Percentiles rank a stretch among this genome's conserved stretches.
Conservation (phyloP, 75 land plant species). For the Adiantum capillusveneris region DNA sequence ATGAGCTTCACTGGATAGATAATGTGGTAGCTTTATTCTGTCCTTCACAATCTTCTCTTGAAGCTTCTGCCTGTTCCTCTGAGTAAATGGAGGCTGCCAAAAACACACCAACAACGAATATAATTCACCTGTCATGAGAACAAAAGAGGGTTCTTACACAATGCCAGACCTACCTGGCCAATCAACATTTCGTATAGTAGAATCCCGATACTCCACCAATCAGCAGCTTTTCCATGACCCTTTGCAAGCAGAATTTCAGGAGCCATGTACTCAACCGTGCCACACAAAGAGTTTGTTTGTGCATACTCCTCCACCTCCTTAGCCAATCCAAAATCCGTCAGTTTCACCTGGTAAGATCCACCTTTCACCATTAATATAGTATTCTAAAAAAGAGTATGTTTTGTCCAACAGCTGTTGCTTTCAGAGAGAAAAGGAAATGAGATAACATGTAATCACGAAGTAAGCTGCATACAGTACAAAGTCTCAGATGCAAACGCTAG, state of each 20-base stretch:
- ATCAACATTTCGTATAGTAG: slow-evolving; percentile 94
- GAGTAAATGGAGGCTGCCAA: slow-evolving; percentile 84
- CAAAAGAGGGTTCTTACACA: too few relatives aligned
- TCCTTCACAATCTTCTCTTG: slow-evolving; percentile 90
- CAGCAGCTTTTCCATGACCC: slow-evolving; percentile 94
- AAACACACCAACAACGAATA: not conserved
- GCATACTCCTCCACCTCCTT: slow-evolving; percentile 77
- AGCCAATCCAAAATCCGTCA: slow-evolving; percentile 98
- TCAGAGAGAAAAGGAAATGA: too few relatives aligned
- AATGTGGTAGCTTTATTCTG: slow-evolving; percentile 82
- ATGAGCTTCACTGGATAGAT: slow-evolving; percentile 82
- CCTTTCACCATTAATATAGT: not conserved
- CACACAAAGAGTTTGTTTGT: slow-evolving; percentile 87
- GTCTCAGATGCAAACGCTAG: too few relatives aligned
- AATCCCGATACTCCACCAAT: slow-evolving; percentile 99
- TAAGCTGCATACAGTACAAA: too few relatives aligned
- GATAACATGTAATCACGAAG: too few relatives aligned
- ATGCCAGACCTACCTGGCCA: slow-evolving; percentile 93
- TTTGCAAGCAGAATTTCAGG: slow-evolving; percentile 90
- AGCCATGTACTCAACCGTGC: slow-evolving; percentile 96
- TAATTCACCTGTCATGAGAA: too few relatives aligned
- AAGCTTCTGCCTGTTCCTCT: slow-evolving; percentile 66
- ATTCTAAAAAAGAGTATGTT: too few relatives aligned
- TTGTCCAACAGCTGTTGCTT: too few relatives aligned
- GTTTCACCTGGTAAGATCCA: slow-evolving; percentile 50